Conservation (phyloP, 108 stramenopile species). For the Nitzschia palea region DNA sequence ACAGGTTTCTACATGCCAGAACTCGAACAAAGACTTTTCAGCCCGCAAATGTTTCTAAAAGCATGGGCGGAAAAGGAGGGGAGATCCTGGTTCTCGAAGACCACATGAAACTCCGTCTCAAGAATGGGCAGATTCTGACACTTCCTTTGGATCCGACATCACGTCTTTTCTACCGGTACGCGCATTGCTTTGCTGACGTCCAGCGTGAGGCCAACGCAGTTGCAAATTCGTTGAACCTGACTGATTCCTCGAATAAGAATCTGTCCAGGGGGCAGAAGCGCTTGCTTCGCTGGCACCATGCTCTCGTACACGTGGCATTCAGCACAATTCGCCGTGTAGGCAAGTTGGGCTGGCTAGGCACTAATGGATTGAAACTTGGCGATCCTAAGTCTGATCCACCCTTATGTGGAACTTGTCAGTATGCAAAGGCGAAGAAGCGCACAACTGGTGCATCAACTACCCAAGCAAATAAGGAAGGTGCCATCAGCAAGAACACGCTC, state of each 20-base stretch:
- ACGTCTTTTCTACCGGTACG: not conserved
- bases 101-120: too few species aligned
- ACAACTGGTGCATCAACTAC: not conserved
- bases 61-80: not conserved
- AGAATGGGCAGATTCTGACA: not conserved
- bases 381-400: conserved; percentile 1
- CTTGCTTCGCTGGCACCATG: conserved; percentile 35
- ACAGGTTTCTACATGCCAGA: not conserved
- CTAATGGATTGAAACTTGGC: not conserved
- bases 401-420: conserved; percentile 29
- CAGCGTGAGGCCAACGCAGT: too few species aligned
- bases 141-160: conserved; percentile 1
- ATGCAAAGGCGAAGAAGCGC: conserved; percentile 11
- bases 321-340: not conserved
- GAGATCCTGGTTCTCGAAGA: not conserved
- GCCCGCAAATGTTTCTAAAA: not conserved
- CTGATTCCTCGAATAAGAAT: conserved; percentile 34
- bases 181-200: not conserved
- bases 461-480: not conserved
- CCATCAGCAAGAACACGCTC: not conserved
- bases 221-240: not conserved
- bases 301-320: conserved; percentile 30
- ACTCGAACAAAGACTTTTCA: not conserved
- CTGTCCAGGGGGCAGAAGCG: conserved; percentile 38
- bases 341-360: not conserved